Base-by-base conservation (phyloP, 768 basidiomycete genomes). In the Psilocybe cubensis region DNA sequence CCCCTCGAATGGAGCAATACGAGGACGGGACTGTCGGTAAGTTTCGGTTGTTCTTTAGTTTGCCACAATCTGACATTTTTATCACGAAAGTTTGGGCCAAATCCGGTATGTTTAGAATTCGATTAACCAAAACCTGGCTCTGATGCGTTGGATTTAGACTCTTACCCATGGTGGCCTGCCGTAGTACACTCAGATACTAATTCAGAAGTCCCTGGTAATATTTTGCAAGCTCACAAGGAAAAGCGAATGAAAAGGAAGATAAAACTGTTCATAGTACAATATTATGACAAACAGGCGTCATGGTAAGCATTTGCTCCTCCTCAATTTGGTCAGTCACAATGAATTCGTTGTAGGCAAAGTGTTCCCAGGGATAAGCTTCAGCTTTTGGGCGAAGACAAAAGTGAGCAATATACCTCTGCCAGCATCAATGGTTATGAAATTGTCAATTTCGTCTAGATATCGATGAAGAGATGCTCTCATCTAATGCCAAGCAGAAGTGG, bases 111-210 rank as follows among this genome's bases (percentile, higher is more conserved):
- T 72, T 35, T 7, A 27, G 27, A 27, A 28, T 29, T 24, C 8
- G 9, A 28, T 48, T 17, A 25, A 42, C 20, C 24, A 41, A 40
- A 17, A 43, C 18, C 54, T 29, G 29, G 45, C 52, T 47, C 46
- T 62, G 46, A 49, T 45, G 48, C 21, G 8, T 11, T 55, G 4
- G 4, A n/a, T 47, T 24, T 57, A 92, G 92, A 76, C 31, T 82
- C 86, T 0, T 95, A 79, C 64, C 94, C 94, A 1, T 96, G 87
- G 87, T 96, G 90, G 87, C 92, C 94, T 38, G 94, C 88, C 8
- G 85, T 91, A 8, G 81, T 95, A 14, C 87, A 80, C 50, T 84
- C 87, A 23, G 79, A 82, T 8, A 83, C 86, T 38, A 83, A 88
- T 45, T 70, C 76, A 1, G 69, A 68, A 0, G 80, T 94, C n/a